These are phyloP conservation scores for Eucalyptus polyanthemos DNA, from an alignment of 345 rosid genomes.

Conservation along the genomic window DNA sequence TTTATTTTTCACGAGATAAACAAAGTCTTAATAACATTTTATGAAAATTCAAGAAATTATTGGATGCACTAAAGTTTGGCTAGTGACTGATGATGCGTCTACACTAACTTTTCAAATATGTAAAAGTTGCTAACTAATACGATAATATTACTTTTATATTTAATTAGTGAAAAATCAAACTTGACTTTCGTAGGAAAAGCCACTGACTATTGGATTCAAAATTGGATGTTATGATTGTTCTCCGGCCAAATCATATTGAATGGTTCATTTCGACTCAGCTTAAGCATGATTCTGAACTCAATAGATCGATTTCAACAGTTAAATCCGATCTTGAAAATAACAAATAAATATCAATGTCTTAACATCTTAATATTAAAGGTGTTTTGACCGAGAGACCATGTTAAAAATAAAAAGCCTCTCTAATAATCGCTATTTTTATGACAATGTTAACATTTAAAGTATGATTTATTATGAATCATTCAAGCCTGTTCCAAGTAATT, in stretches of 20 bases:
- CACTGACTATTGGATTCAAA: neutral
- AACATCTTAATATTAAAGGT: neutral
- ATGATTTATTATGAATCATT: too few relatives aligned
- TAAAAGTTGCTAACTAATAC: neutral
- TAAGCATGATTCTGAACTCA: neutral
- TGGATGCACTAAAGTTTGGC: neutral
- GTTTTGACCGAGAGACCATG: too few relatives aligned
- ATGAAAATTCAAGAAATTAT: neutral
- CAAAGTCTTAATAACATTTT: neutral
- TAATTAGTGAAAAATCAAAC: neutral
- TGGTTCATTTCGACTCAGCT: rapidly evolving
- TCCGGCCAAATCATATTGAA: neutral
- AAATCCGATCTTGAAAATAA: too few relatives aligned
- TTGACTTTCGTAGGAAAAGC: neutral
- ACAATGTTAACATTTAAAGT: too few relatives aligned
- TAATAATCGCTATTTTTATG: too few relatives aligned
- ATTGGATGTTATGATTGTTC: neutral
- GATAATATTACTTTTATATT: neutral
- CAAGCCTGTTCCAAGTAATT: too few relatives aligned
- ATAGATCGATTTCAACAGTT: neutral
- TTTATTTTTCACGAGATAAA: too few relatives aligned
- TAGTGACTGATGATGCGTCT: neutral
- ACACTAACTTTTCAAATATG: neutral
- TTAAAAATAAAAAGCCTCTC: too few relatives aligned
- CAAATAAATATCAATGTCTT: too few relatives aligned